Percentiles rank a stretch among this genome's conserved stretches.
Evolutionary conservation across 805 yeast genomes (phyloP).

Genomic region (Kodamaea fukazawae): DNA sequence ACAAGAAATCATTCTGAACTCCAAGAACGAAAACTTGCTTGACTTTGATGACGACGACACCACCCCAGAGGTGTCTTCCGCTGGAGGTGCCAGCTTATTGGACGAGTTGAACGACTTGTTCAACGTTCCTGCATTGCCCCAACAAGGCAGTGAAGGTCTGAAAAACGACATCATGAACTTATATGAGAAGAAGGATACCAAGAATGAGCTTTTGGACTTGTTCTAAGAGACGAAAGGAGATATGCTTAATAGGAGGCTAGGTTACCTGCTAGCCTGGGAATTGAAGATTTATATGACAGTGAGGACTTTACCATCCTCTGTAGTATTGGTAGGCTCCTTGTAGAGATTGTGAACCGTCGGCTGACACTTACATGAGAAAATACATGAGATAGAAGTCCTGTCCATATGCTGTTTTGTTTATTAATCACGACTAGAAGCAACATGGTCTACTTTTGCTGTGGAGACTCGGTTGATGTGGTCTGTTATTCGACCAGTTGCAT

Average conservation of each 20-base stretch:
- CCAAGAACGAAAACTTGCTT: slow-evolving; percentile 74
- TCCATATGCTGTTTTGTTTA: too few species aligned
- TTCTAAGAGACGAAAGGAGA: slow-evolving; percentile 17
- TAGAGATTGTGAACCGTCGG: too few species aligned
- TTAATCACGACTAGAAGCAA: too few species aligned
- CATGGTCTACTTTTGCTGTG: too few species aligned
- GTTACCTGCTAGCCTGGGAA: too few species aligned
- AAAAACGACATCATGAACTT: slow-evolving; percentile 40
- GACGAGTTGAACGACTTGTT: slow-evolving; percentile 78
- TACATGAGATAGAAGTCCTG: too few species aligned
- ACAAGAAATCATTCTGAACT: slow-evolving; percentile 63
- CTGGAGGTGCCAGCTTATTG: slow-evolving; percentile 42
- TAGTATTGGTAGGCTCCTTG: too few species aligned
- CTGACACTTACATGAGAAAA: too few species aligned
- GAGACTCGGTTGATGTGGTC: too few species aligned
- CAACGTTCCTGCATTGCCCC: slow-evolving; percentile 33
- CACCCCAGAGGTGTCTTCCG: slow-evolving; percentile 11
- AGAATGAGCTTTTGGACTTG: slow-evolving; percentile 38
- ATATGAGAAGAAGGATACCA: slow-evolving; percentile 26
- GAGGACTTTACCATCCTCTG: too few species aligned
- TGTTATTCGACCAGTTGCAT: too few species aligned
- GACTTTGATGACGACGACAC: slow-evolving; percentile 70
- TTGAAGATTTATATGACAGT: too few species aligned
- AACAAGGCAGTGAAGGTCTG: slow-evolving; percentile 1
- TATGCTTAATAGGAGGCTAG: not conserved